Percentiles rank a stretch among this genome's conserved stretches.
These are phyloP conservation scores for Turritis glabra DNA, from an alignment of 345 rosid genomes.

Conservation along the genomic window DNA sequence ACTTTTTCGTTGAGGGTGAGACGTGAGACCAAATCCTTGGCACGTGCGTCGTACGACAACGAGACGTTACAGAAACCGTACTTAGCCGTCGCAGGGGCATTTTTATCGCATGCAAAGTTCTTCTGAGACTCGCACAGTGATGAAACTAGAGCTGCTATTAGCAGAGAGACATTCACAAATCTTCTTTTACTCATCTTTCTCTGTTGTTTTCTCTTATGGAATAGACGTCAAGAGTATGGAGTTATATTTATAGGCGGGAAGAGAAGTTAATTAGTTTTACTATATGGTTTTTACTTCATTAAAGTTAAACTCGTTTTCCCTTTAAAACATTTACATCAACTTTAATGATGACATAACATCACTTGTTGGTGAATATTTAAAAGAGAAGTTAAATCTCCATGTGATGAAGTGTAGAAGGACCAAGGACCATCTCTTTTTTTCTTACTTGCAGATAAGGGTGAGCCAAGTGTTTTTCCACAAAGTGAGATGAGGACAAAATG, in stretches of 20 bases:
- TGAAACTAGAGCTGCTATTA: constrained; percentile 32
- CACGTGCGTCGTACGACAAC: constrained; percentile 49
- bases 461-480: constrained; percentile 34
- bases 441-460: constrained; percentile 18
- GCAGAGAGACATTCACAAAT: constrained; percentile 28
- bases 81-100: constrained; percentile 21
- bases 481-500: constrained; percentile 24
- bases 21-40: constrained; percentile 49
- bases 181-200: constrained; percentile 22
- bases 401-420: constrained; percentile 4
- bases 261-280: background rate
- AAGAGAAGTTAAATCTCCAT: constrained; percentile 10
- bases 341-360: background rate
- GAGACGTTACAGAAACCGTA: constrained; percentile 48
- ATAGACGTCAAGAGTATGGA: background rate
- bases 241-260: constrained; percentile 36
- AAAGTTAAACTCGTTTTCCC: background rate
- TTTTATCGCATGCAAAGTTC: constrained; percentile 26
- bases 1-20: constrained; percentile 60
- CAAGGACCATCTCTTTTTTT: constrained; percentile 31
- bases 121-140: constrained; percentile 37
- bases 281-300: background rate
- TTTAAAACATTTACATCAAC: background rate
- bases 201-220: constrained; percentile 16
- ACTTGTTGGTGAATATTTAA: constrained; percentile 12